phyloP scores from a whole-genome alignment of 1,139 yeast genomes.

The Saccharomyces hybrid region DNA sequence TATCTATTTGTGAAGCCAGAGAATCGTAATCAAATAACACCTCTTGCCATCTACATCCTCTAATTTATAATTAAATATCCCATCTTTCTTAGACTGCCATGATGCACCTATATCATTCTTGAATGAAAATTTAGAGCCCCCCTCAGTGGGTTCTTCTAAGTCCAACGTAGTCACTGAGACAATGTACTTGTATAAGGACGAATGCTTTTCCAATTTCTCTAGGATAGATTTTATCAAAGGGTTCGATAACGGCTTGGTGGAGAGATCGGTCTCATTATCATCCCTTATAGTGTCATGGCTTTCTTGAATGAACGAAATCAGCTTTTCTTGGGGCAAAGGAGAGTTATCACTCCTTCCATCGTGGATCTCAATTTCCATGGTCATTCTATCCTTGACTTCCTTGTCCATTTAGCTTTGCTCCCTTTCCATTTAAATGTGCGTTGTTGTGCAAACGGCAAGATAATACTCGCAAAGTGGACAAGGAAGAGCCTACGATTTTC shows the following conservation, averaged over 20 bases:
- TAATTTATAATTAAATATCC: slow-evolving; percentile 28
- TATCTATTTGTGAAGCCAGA: slow-evolving; percentile 24
- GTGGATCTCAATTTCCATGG: slow-evolving; percentile 1
- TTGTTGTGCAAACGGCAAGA: not conserved
- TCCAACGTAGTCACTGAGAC: slow-evolving; percentile 25
- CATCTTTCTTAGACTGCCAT: slow-evolving; percentile 38
- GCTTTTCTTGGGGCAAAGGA: slow-evolving; percentile 12
- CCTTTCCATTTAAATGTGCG: not conserved
- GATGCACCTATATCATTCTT: slow-evolving; percentile 33
- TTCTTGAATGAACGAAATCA: slow-evolving; percentile 11
- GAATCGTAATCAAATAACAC: slow-evolving; percentile 20
- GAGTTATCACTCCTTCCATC: slow-evolving; percentile 12
- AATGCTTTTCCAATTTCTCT: slow-evolving; percentile 25
- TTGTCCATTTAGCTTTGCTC: not conserved
- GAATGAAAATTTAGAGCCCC: slow-evolving; percentile 17
- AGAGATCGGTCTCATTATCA: slow-evolving; percentile 1
- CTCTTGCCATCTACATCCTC: slow-evolving; percentile 3
- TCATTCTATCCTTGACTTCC: not conserved
- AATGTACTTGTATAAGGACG: slow-evolving; percentile 35
- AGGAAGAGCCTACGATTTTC: not conserved
- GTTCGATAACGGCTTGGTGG: slow-evolving; percentile 6
- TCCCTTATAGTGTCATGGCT: not conserved
- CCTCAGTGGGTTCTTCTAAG: slow-evolving; percentile 7
- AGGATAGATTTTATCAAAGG: slow-evolving; percentile 17
- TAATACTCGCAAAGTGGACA: not conserved